These are phyloP conservation scores for Tetrahymena borealis DNA, from an alignment of 73 alveolate species.

Conservation along the genomic window DNA sequence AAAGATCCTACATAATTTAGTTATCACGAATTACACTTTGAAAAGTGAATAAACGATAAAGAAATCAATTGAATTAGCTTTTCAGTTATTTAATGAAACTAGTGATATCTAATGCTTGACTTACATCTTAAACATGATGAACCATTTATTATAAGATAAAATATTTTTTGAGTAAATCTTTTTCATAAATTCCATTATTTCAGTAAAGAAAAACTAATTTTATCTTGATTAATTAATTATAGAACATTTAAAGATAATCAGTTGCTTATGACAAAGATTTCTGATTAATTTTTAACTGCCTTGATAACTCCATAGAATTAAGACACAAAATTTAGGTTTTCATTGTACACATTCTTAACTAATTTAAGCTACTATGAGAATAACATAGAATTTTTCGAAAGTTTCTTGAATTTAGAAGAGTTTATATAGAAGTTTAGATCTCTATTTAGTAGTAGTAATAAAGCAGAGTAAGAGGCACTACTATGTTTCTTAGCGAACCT, in stretches of 20 bases:
- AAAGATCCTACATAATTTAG: not conserved
- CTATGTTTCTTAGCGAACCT: constrained; percentile 21
- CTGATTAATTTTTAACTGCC: constrained; percentile 11
- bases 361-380: constrained; percentile 33
- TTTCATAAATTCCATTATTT: not conserved
- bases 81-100: not conserved
- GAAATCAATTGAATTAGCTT: not conserved
- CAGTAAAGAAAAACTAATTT: not conserved
- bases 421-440: constrained; percentile 24
- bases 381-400: constrained; percentile 32
- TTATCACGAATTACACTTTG: not conserved
- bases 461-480: constrained; percentile 24
- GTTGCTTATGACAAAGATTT: constrained; percentile 25
- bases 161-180: constrained; percentile 10
- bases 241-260: constrained; percentile 11
- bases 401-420: constrained; percentile 31
- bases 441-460: not conserved
- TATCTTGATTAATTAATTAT: constrained; percentile 6
- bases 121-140: not conserved
- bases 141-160: not conserved
- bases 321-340: constrained; percentile 24
- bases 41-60: not conserved
- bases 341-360: constrained; percentile 11
- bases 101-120: not conserved
- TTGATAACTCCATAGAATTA: constrained; percentile 10